Evolutionary conservation across 2,329 filamentous ascomycete genomes (phyloP), one percentile per base, ranked within the genome.

Genomic region (Fusarium cicatricum): DNA sequence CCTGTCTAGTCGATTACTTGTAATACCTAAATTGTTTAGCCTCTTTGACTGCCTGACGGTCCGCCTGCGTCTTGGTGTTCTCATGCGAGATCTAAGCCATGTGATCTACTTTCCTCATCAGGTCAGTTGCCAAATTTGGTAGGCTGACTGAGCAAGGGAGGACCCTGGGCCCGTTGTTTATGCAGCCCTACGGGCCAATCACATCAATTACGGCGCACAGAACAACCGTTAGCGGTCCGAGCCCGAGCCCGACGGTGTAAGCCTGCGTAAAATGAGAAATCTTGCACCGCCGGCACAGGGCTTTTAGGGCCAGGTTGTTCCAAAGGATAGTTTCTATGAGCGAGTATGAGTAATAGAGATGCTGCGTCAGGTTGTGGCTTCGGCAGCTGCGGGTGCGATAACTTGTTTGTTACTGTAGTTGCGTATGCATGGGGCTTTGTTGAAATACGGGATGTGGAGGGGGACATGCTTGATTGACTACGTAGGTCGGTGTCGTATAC

Each of bases 351-450:
- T 10, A 38, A 38, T 26, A 10, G 23, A 26, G n/a, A n/a, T n/a
- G 21, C 21, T 21, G 4, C 21, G 21, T 21, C 21, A 7, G 21
- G 10, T 2, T 7, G 16, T 15, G 21, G 23, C 8, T 37, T 23
- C 33, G 32, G 43, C 19, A 34, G 7, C 11, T 38, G 23, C 43
- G 43, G 43, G 32, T 31, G 15, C 6, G 19, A 47, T 48, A 62
- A 62, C 51, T 58, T 42, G 52, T 28, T 33, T n/a, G n/a, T n/a
- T n/a, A n/a, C 31, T 23, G 23, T 36, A 14, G 16, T 46, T 62
- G 58, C 58, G 58, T 62, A 62, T 62, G 58, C 48, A 33, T 37
- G 49, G 58, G 58, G 58, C 50, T 50, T 55, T 5, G 12, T n/a
- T 5, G 9, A 21, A 58, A 57, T 57, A 58, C 55, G 55, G 52